Evolutionary conservation across 2,329 filamentous ascomycete species (phyloP), one percentile per base, ranked within the genome.

Genomic region (Nigrospora osmanthi): DNA sequence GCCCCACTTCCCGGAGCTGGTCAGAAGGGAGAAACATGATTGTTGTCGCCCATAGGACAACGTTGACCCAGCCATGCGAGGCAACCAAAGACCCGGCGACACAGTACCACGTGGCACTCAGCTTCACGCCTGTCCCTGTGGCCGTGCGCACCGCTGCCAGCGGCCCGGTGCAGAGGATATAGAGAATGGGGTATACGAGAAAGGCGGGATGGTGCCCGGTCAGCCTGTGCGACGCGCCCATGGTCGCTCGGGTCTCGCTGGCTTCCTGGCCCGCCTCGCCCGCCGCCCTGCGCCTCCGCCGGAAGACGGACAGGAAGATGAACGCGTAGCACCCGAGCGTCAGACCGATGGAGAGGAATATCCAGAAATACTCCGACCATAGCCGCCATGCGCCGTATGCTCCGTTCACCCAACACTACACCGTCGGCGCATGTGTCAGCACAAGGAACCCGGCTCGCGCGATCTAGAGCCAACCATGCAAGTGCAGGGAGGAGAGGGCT

Each of bases 161-260:
- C 11, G 42, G 42, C 2, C 7, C 36, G 6, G 35, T 44, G 11
- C 35, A 28, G 6, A 44, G 9, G 2, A 44, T 13, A 16, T 44
- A 44, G 23, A 44, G 32, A 17, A 44, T n/a, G 9, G 42, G 42
- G 32, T 44, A 44, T 3, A 44, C 31, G 5, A 44, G 35, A 15
- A 44, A 44, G 3, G 6, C 42, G 3, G 42, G 42, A 23, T 44
- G 42, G 14, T 38, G 35, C 23, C 42, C 42, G 7, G 42, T 30
- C 2, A 33, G 40, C 5, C 31, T 16, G 2, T 16, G 30, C 30
- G 39, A 32, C 6, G 6, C 23, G 28, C 11, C 14, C 5, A 10
- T 30, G 10, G 14, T 14, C 7, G 38, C 14, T 17, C 67, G 53
- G 38, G 48, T 42, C 16, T n/a, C n/a, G n/a, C 42, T 11, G 35